phyloP scores from a whole-genome alignment of 805 yeast species.

The Metschnikowia orientalis region DNA sequence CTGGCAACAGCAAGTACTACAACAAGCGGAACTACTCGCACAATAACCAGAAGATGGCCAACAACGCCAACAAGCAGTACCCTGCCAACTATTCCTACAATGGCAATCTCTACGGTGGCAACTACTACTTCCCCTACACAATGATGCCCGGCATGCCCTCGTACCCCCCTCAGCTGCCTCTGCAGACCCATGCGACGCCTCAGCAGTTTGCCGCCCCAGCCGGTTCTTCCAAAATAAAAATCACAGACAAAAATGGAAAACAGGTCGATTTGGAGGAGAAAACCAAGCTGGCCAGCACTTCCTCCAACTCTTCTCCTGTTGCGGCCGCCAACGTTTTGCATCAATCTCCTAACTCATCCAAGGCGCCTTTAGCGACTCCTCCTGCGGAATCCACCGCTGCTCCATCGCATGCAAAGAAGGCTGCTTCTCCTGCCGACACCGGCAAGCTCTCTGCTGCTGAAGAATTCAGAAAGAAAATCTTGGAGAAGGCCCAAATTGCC shows the following conservation, averaged over 20 bases:
- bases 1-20: slow-evolving; percentile 15
- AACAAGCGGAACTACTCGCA: slow-evolving; percentile 13
- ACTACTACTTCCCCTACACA: slow-evolving; percentile 14
- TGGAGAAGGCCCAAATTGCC: slow-evolving; percentile 25
- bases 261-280: slow-evolving; percentile 41
- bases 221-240: slow-evolving; percentile 27
- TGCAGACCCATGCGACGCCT: slow-evolving; percentile 11
- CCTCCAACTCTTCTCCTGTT: slow-evolving; percentile 27
- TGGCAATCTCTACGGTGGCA: slow-evolving; percentile 14
- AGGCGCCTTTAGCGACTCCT: slow-evolving; percentile 6
- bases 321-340: slow-evolving; percentile 27
- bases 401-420: slow-evolving; percentile 3
- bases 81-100: slow-evolving; percentile 11
- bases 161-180: slow-evolving; percentile 19
- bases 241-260: slow-evolving; percentile 42
- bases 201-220: slow-evolving; percentile 12
- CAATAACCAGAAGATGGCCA: slow-evolving; percentile 8
- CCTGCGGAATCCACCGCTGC: slow-evolving; percentile 13
- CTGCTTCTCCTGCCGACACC: slow-evolving; percentile 14
- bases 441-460: slow-evolving; percentile 25
- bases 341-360: slow-evolving; percentile 3
- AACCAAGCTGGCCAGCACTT: slow-evolving; percentile 25
- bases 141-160: slow-evolving; percentile 17
- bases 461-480: slow-evolving; percentile 34
- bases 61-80: slow-evolving; percentile 16